Percentiles rank a stretch among this genome's conserved stretches.
Evolutionary conservation across 345 rosid species (phyloP).

Genomic region (Hypericum androsaemum): DNA sequence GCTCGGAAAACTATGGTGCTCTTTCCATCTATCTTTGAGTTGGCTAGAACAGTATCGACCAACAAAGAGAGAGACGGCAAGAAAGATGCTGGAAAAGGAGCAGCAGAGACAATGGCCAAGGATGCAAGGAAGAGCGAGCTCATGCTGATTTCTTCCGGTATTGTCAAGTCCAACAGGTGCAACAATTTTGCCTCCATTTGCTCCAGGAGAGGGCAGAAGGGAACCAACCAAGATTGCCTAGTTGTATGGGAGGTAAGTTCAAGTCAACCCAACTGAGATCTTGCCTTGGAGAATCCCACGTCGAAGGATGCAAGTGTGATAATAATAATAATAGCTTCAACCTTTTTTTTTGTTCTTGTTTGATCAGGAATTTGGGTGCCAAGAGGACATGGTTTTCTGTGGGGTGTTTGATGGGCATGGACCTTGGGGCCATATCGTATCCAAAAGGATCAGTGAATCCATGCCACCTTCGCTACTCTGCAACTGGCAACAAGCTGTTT

Average conservation of each 20-base stretch:
- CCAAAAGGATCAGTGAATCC: conserved; percentile 47
- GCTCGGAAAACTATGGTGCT: conserved; percentile 27
- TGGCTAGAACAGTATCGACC: conserved; percentile 44
- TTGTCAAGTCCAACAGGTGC: conserved; percentile 36
- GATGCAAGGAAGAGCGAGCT: conserved; percentile 56
- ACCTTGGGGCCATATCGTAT: conserved; percentile 75
- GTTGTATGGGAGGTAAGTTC: conserved; percentile 73
- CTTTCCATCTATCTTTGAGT: conserved; percentile 49
- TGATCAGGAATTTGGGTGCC: conserved; percentile 71
- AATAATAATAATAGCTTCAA: too few relatives aligned
- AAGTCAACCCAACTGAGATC: neutral
- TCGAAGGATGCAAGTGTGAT: too few relatives aligned
- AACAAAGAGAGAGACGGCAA: conserved; percentile 38
- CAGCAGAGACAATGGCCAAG: conserved; percentile 58
- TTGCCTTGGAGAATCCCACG: neutral
- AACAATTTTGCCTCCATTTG: conserved; percentile 48
- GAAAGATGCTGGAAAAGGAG: conserved; percentile 45
- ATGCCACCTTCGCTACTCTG: conserved; percentile 58
- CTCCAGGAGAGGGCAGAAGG: conserved; percentile 77
- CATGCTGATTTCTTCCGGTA: conserved; percentile 48
- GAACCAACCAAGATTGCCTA: conserved; percentile 68
- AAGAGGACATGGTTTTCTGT: conserved; percentile 73
- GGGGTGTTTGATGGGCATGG: conserved; percentile 97
- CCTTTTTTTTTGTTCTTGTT: neutral
- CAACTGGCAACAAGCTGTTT: conserved; percentile 60